These are phyloP conservation scores for Fusarium pilosicola DNA, from an alignment of 2,329 filamentous ascomycete genomes.

Conservation along the genomic window DNA sequence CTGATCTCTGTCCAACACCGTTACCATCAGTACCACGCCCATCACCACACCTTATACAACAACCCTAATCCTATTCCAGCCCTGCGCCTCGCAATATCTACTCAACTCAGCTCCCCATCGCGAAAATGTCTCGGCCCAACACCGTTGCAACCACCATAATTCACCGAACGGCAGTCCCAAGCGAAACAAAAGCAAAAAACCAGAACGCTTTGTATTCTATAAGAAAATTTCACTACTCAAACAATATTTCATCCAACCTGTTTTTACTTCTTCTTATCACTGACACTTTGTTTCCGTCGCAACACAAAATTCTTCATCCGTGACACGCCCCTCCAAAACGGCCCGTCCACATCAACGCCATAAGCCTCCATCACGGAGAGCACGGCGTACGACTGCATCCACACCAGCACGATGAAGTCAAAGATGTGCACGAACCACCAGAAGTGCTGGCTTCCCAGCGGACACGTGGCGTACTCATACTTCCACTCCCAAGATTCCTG, in stretches of 20 bases:
- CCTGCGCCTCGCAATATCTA: not conserved
- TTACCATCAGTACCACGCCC: not conserved
- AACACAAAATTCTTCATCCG: conserved; percentile 23
- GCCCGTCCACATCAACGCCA: conserved; percentile 51
- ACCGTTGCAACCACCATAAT: conserved; percentile 1
- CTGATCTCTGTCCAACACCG: conserved; percentile 5
- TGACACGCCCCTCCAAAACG: conserved; percentile 32
- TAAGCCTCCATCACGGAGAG: conserved; percentile 40
- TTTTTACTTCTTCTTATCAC: conserved; percentile 28
- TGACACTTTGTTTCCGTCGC: conserved; percentile 30
- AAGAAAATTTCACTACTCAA: conserved; percentile 19
- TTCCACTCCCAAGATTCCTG: conserved; percentile 76
- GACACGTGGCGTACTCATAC: conserved; percentile 82
- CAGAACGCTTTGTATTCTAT: conserved; percentile 34
- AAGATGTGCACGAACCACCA: conserved; percentile 93
- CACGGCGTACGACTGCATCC: conserved; percentile 41
- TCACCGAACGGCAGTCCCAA: conserved; percentile 8
- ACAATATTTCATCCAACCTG: conserved; percentile 25
- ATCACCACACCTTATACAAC: not conserved
- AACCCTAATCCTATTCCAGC: not conserved
- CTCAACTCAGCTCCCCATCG: conserved; percentile 2
- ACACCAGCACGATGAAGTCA: conserved; percentile 62
- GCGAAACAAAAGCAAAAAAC: conserved; percentile 6
- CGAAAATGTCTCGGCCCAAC: conserved; percentile 30
- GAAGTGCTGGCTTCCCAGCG: conserved; percentile 84